Evolutionary conservation across 768 basidiomycete species (phyloP).

Genomic region (Termitomyces bulborhizus): DNA sequence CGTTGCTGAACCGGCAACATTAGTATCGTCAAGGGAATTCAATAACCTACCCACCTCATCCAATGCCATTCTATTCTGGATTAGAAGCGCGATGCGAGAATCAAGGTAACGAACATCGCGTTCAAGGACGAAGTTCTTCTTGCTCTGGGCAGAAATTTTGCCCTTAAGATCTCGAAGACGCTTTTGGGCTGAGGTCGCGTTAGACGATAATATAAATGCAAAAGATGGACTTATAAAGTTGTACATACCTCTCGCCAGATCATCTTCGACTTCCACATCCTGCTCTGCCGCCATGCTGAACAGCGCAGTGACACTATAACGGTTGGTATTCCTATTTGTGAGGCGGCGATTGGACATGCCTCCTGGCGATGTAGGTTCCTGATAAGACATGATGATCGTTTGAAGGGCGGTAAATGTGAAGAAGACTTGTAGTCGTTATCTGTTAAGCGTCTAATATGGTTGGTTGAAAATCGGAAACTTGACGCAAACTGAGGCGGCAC

Average conservation of each 20-base stretch:
- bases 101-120: conserved; percentile 98
- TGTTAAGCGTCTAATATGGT: conserved; percentile 9
- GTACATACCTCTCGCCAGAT: conserved; percentile 76
- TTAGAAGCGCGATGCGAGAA: conserved; percentile 92
- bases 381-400: conserved; percentile 52
- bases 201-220: conserved; percentile 1
- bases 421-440: conserved; percentile 14
- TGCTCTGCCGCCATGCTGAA: conserved; percentile 99
- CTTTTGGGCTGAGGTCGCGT: conserved; percentile 71
- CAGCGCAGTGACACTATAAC: conserved; percentile 92
- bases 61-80: conserved; percentile 96
- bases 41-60: conserved; percentile 69
- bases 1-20: conserved; percentile 57
- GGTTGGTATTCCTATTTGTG: conserved; percentile 91
- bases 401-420: conserved; percentile 14
- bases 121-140: conserved; percentile 99
- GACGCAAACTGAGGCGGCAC: conserved; percentile 29
- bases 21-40: conserved; percentile 8
- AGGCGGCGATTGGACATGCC: conserved; percentile 67
- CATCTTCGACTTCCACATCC: conserved; percentile 97
- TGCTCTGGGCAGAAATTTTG: conserved; percentile 96
- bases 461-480: conserved; percentile 9
- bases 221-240: conserved; percentile 20
- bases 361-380: conserved; percentile 57
- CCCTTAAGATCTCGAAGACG: conserved; percentile 93